Percentiles rank a stretch among this genome's conserved stretches.
phyloP scores from a whole-genome alignment of 2,329 filamentous ascomycete genomes.

The Alternaria atra region DNA sequence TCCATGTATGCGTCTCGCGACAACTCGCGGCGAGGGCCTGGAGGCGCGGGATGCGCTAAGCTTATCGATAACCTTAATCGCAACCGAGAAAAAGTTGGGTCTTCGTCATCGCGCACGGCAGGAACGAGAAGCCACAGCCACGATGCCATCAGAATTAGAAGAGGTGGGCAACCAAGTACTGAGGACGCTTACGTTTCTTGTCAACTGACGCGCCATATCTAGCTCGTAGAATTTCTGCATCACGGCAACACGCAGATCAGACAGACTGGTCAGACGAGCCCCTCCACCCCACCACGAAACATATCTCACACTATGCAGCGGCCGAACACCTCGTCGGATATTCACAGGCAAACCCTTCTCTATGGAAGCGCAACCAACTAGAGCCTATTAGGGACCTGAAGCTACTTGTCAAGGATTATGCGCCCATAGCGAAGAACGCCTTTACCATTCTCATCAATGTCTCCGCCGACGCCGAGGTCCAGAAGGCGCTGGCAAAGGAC shows the following conservation, averaged over 20 bases:
- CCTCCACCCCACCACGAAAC: slow-evolving; percentile 32
- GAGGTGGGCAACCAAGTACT: slow-evolving; percentile 46
- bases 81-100: slow-evolving; percentile 30
- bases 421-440: slow-evolving; percentile 91
- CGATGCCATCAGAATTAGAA: slow-evolving; percentile 61
- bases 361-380: slow-evolving; percentile 85
- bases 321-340: slow-evolving; percentile 88
- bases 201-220: neutral
- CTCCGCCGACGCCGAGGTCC: slow-evolving; percentile 77
- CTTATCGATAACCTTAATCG: slow-evolving; percentile 49
- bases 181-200: neutral
- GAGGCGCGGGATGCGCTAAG: slow-evolving; percentile 14
- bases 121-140: slow-evolving; percentile 26
- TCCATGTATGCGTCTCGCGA: slow-evolving; percentile 8
- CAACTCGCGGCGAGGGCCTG: slow-evolving; percentile 9
- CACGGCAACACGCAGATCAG: slow-evolving; percentile 92
- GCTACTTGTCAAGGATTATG: slow-evolving; percentile 82
- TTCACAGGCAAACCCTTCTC: slow-evolving; percentile 74
- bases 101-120: slow-evolving; percentile 35
- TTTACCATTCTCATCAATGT: slow-evolving; percentile 90
- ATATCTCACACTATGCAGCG: slow-evolving; percentile 60
- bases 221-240: slow-evolving; percentile 93
- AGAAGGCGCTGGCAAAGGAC: slow-evolving; percentile 77
- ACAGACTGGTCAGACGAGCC: slow-evolving; percentile 68
- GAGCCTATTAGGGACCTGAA: slow-evolving; percentile 88